A percentile compares a stretch with the other conserved stretches of the same genome.
phyloP scores from a whole-genome alignment of 768 basidiomycete genomes.

The Podaxis rugospora region DNA sequence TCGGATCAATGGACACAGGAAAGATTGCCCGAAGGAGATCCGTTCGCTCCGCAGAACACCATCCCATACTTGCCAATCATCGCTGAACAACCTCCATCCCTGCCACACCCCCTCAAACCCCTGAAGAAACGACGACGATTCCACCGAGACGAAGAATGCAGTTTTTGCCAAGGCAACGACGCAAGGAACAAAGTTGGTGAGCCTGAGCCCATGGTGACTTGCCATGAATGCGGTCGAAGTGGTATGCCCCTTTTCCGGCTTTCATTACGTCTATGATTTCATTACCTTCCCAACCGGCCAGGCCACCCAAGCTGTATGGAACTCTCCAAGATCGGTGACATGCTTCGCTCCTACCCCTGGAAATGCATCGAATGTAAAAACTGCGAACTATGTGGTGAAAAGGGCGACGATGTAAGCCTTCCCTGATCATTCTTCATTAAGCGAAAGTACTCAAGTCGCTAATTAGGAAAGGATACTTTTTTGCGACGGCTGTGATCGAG shows the following conservation, averaged over 20 bases:
- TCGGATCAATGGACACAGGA: slow-evolving; percentile 58
- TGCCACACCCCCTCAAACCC: slow-evolving; percentile 29
- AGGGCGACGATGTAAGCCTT: slow-evolving; percentile 81
- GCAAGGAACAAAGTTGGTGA: slow-evolving; percentile 48
- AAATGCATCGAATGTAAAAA: slow-evolving; percentile 88
- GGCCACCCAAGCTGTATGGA: slow-evolving; percentile 89
- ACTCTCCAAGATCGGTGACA: slow-evolving; percentile 49
- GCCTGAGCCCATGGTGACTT: slow-evolving; percentile 71
- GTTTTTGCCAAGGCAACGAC: slow-evolving; percentile 73
- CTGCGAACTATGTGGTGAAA: slow-evolving; percentile 81
- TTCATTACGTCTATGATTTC: slow-evolving; percentile 7
- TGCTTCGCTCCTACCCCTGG: slow-evolving; percentile 77
- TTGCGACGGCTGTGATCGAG: slow-evolving; percentile 94
- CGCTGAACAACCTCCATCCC: slow-evolving; percentile 27
- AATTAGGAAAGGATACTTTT: slow-evolving; percentile 74
- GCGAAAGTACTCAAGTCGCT: slow-evolving; percentile 10
- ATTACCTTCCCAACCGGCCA: slow-evolving; percentile 23
- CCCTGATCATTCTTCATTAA: not conserved
- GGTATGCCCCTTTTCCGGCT: slow-evolving; percentile 40
- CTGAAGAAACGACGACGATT: slow-evolving; percentile 40
- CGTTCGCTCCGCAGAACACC: slow-evolving; percentile 66
- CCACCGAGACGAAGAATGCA: slow-evolving; percentile 62
- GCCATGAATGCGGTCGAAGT: slow-evolving; percentile 77
- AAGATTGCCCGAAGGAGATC: slow-evolving; percentile 65
- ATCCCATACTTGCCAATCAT: slow-evolving; percentile 48